These are phyloP conservation scores for Alternaria brassicae DNA, from an alignment of 2,329 filamentous ascomycete genomes.

Conservation along the genomic window DNA sequence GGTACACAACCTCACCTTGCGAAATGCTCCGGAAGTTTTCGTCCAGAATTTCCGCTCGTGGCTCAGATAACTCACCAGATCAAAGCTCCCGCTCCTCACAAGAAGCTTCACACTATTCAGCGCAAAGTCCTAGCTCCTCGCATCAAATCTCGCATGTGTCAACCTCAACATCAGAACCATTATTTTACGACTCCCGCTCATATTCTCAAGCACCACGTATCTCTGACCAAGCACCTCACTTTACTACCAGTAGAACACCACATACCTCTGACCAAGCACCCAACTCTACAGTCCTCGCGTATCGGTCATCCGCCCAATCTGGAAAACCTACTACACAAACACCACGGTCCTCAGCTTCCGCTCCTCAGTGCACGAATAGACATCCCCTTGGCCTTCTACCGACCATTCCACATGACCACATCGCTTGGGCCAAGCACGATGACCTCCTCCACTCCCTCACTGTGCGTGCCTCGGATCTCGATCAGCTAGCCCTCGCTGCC, in stretches of 20 bases:
- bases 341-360: not conserved
- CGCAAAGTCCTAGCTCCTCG: not conserved
- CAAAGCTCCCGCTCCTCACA: not conserved
- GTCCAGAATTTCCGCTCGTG: not conserved
- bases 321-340: not conserved
- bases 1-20: not conserved
- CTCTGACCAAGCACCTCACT: not conserved
- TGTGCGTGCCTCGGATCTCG: not conserved
- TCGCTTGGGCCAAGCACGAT: not conserved
- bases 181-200: not conserved
- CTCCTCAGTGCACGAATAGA: not conserved
- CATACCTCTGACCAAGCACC: not conserved
- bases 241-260: not conserved
- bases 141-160: not conserved
- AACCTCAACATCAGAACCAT: not conserved
- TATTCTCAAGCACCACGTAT: not conserved
- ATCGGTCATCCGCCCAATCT: not conserved
- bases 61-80: not conserved
- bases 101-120: not conserved
- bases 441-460: not conserved
- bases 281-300: not conserved
- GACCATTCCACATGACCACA: not conserved
- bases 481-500: not conserved
- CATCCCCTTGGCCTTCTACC: slow-evolving; percentile 1
- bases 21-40: not conserved